Base-by-base conservation (phyloP, 352 stramenopile species). In the Saprolegnia diclina region DNA sequence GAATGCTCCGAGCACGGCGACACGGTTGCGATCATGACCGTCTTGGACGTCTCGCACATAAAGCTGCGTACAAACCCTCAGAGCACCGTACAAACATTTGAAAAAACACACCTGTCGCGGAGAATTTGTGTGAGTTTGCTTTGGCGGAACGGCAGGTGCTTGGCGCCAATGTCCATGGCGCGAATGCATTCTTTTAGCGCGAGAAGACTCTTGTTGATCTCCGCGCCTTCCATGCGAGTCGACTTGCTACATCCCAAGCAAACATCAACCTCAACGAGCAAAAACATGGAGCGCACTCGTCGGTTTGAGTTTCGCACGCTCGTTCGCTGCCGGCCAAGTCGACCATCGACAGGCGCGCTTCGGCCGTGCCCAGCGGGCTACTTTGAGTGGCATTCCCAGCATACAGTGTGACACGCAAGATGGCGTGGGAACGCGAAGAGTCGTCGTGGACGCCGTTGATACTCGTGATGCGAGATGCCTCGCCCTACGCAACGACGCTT, bases 121-220 rank as follows among this genome's bases (percentile, higher is more conserved):
- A 98, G 79, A 4, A 98, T 80, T 73, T 98, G 94, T 14, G 94
- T 99, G 22, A 99, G 85, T 73, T 98, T 98, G 74, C 83, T 96
- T 67, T 94, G 92, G 54, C 96, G 87, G 74, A 98, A 98, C 14
- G 94, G 94, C 57, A 98, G 93, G 68, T 98, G 92, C 7, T 65
- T 85, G 22, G 73, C 83, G 66, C 81, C 83, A 44, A 90, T 85
- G 52, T 97, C 89, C 37, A 98, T 71, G n/a, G 93, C 92, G n/a
- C 96, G 88, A 71, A 99, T 97, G 37, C 96, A 97, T 74, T 99
- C 96, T 72, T 99, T 99, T 7, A 99, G 78, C n/a, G 96, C 94
- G 44, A 99, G 76, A 21, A 99, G 74, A 32, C 87, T 97, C 56
- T 97, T 99, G 78, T 99, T 99, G 75, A 98, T 99, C 73, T 99